These are phyloP conservation scores for Neurospora sp. DNA, from an alignment of 495 filamentous ascomycete genomes.

Conservation along the genomic window DNA sequence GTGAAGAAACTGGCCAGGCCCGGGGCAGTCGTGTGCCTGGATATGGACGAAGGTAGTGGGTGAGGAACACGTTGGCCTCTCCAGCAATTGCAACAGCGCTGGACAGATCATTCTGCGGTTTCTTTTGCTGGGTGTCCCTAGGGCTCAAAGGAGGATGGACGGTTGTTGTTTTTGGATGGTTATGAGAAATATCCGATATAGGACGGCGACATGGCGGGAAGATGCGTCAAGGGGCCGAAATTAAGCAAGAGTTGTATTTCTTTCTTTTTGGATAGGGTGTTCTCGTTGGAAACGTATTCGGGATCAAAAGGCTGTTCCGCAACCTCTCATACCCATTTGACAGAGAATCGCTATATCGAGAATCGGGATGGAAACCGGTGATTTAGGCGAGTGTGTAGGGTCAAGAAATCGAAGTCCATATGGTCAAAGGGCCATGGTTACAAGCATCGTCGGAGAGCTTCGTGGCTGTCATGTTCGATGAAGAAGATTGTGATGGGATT, in stretches of 20 bases:
- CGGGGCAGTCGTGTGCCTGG: neutral
- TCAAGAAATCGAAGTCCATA: neutral
- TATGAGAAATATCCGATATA: neutral
- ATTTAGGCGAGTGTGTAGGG: neutral
- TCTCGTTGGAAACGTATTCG: neutral
- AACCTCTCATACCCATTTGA: neutral
- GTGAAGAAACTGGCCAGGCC: conserved; percentile 4
- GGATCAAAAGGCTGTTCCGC: neutral
- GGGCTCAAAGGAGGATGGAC: neutral
- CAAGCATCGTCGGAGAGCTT: neutral
- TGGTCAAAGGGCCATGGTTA: neutral
- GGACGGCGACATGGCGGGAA: neutral
- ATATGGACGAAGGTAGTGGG: neutral
- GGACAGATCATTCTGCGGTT: neutral
- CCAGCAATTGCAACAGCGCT: neutral
- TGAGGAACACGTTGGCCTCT: neutral
- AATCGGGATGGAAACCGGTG: neutral
- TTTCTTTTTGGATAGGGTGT: neutral
- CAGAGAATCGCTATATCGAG: neutral
- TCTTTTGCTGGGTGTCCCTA: neutral
- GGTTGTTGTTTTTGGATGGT: neutral
- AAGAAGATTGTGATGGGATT: neutral
- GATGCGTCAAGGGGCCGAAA: neutral
- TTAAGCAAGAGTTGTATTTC: neutral
- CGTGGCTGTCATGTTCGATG: neutral